Conservation (phyloP, 257 asterid species). For the Solanum tarapatanum region DNA sequence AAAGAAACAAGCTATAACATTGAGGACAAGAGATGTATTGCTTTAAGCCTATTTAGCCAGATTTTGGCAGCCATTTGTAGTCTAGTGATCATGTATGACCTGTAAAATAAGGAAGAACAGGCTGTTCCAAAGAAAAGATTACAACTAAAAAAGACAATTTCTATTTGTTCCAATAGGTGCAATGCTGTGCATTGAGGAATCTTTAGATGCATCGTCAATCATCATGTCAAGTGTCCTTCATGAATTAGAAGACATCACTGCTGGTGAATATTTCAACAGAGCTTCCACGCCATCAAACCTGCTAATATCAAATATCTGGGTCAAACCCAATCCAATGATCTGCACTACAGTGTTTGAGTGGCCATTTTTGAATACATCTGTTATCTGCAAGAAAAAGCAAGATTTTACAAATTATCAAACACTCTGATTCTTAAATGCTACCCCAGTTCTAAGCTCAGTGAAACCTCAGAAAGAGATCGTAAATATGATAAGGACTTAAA, state of each 20-base stretch:
- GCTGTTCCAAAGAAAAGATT: neutral
- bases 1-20: neutral
- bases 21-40: neutral
- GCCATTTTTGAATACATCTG: constrained; percentile 34
- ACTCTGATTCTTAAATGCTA: neutral
- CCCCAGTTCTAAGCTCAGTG: neutral
- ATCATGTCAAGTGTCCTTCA: neutral
- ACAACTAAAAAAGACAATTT: neutral
- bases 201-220: neutral
- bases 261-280: constrained; percentile 33
- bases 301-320: constrained; percentile 22
- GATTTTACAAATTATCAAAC: neutral
- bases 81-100: constrained; percentile 1
- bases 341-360: constrained; percentile 49
- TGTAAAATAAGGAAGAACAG: neutral
- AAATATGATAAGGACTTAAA: neutral
- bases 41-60: neutral
- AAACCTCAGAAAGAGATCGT: neutral
- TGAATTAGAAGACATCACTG: constrained; percentile 1
- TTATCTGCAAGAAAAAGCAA: constrained; percentile 40
- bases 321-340: constrained; percentile 32
- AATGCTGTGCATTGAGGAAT: neutral
- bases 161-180: neutral
- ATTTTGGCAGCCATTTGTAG: neutral
- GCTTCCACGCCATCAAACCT: constrained; percentile 30